phyloP scores from a whole-genome alignment of 2,329 filamentous ascomycete species.

The Remersonia thermophila region DNA sequence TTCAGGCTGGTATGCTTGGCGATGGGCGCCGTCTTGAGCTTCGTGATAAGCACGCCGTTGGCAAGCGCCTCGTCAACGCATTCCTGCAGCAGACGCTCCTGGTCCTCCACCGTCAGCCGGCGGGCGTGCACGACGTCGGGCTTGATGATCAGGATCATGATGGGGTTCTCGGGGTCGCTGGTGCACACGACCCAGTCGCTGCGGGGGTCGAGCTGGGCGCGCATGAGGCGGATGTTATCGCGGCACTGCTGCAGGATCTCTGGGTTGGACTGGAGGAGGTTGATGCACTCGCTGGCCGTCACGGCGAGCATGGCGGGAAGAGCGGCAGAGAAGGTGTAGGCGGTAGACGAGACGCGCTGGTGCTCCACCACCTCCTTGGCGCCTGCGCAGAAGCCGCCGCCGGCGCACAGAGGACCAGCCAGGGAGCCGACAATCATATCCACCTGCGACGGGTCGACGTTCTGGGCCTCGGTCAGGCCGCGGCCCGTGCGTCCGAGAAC shows the following conservation, averaged over 20 bases:
- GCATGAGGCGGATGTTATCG: constrained; percentile 79
- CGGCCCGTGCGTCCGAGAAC: constrained; percentile 84
- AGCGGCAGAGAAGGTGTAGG: constrained; percentile 93
- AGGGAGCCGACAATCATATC: constrained; percentile 97
- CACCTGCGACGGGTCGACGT: constrained; percentile 83
- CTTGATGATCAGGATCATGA: constrained; percentile 76
- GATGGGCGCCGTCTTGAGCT: constrained; percentile 67
- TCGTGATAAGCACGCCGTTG: constrained; percentile 81
- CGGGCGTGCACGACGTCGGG: constrained; percentile 64
- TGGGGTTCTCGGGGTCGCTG: constrained; percentile 71
- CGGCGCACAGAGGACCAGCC: constrained; percentile 77
- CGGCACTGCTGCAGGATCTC: constrained; percentile 67
- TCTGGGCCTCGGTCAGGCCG: constrained; percentile 89
- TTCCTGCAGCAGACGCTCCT: constrained; percentile 77
- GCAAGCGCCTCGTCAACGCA: constrained; percentile 85
- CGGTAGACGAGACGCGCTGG: constrained; percentile 81
- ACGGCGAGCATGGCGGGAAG: constrained; percentile 88
- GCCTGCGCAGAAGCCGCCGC: constrained; percentile 91
- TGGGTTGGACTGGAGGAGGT: constrained; percentile 73
- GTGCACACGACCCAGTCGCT: constrained; percentile 86
- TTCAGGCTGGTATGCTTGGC: constrained; percentile 50
- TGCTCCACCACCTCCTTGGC: constrained; percentile 87
- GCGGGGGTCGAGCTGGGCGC: constrained; percentile 75
- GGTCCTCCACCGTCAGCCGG: constrained; percentile 58
- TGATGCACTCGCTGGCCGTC: constrained; percentile 86